Evolutionary conservation across 73 alveolate species (phyloP), one percentile per base, ranked within the genome.

Genomic region (Paraurostyla sp.): DNA sequence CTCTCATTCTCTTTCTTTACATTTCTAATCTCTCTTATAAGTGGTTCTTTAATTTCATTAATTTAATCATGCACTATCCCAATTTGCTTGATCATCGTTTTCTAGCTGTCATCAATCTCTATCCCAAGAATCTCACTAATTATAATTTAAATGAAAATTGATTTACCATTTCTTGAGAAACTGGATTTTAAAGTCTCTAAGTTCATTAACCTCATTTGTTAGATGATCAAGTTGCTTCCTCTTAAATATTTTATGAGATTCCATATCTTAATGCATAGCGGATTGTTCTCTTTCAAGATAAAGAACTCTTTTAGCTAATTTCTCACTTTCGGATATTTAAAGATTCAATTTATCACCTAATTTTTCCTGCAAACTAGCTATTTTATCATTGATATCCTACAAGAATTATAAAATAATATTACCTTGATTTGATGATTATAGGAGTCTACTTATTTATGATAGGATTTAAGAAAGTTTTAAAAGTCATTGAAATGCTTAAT

Each of bases 241-340:
- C 75, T 58, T 81, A 73, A 73, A 60, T 11, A 81, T 20, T 40
- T 81, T 81, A 29, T 52, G 81, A 20, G 76, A 52, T 81, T 81
- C 91, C 48, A 81, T 20, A 40, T 81, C 91, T 20, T 42, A 81
- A 22, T 56, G 63, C 76, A 81, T 81, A 23, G 68, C 60, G 4
- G 56, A 22, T 2, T 25, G 27, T 40, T 57, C 78, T 32, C 82
- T 57, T 32, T 81, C 91, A 6, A 81, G 36, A 22, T 9, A 57
- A 42, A 81, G 33, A 20, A 60, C 56, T 58, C 78, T 81, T 81
- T 59, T 81, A 30, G 7, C 15, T n/a, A 52, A 43, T 81, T 42
- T 57, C 4, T 81, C 91, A 40, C n/a, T 42, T 0, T 81, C 91
- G 6, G 27, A 6, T 16, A 4, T 2, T 30, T 16, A 23, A 25